Evolutionary conservation across 441 rosid species (phyloP).

Genomic region (Syzygium syzygioides): DNA sequence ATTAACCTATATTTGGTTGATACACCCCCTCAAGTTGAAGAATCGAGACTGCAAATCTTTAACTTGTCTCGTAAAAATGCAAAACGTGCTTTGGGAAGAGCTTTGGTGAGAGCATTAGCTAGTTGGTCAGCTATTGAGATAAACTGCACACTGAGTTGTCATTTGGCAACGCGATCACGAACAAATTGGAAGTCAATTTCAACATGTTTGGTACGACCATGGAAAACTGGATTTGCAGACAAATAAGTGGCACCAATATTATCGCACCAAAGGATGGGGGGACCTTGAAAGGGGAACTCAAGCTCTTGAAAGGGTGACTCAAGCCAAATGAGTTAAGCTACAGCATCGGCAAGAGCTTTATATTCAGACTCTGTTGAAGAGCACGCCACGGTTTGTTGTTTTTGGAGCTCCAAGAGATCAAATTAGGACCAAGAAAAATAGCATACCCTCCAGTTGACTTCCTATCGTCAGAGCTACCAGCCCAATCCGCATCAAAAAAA

Average conservation of each 20-base stretch:
- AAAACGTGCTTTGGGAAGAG: background rate
- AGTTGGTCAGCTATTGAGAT: background rate
- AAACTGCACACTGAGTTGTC: background rate
- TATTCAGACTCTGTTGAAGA: background rate
- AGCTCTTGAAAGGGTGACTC: background rate
- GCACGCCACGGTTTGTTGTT: accelerated
- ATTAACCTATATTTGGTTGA: background rate
- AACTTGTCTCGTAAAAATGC: background rate
- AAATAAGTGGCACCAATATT: background rate
- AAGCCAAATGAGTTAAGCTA: background rate
- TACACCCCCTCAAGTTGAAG: background rate
- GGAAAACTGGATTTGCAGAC: background rate
- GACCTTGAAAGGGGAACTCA: background rate
- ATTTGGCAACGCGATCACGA: accelerated
- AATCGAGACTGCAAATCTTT: background rate
- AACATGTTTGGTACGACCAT: background rate
- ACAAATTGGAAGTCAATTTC: background rate
- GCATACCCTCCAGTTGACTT: background rate
- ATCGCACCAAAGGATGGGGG: background rate
- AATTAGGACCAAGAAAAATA: background rate
- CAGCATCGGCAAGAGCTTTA: background rate
- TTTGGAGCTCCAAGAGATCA: background rate
- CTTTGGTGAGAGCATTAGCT: background rate
- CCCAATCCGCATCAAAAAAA: background rate
- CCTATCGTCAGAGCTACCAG: background rate